Evolutionary conservation across 1,139 yeast species (phyloP), one percentile per base, ranked within the genome.

Genomic region (Schizosaccharomyces versatilis): DNA sequence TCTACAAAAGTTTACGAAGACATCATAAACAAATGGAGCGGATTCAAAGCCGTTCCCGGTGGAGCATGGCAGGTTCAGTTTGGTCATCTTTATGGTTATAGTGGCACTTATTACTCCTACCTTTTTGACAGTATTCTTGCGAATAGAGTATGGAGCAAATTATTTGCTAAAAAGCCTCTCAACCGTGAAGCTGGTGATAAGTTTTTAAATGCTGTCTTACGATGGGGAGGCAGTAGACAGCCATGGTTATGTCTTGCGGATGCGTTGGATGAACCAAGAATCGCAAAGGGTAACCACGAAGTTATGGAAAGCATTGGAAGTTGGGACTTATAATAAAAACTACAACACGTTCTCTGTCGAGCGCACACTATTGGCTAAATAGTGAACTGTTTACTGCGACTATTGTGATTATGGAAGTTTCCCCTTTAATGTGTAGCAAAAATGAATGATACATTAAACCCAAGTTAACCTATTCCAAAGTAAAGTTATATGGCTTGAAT

Each of bases 1-100:
- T 75, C 84, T 12, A 75, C 80, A 1, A 63, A 67, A 5, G 69
- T 81, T 5, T 86, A 84, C 63, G 88, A 84, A 63, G 68, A 72
- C 10, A 66, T 84, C 17, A 47, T 49, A 14, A 53, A 42, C 15
- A 95, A 85, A 64, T 59, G 61, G 40, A 68, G 72, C 1, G 60
- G 71, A 15, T 70, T 65, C 59, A 67, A 71, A 3, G 62, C 65
- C 12, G 60, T 60, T 32, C 58, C 60, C 1, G 68, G 80, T 54
- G 80, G 94, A 1, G 79, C 80, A 36, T 88, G 97, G 95, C 94
- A 86, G 57, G 95, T 94, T 1, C 85, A 81, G 65, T 88, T 90
- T 67, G 94, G 95, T 1, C 99, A 90, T 66, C 70, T 93, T 54
- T 84, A 83, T 61, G 86, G 95, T 0, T 90, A 90, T 65, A 98